Percentiles rank a stretch among this genome's conserved stretches.
phyloP scores from a whole-genome alignment of 2,329 filamentous ascomycete species.

The Periglandula ipomoeae region DNA sequence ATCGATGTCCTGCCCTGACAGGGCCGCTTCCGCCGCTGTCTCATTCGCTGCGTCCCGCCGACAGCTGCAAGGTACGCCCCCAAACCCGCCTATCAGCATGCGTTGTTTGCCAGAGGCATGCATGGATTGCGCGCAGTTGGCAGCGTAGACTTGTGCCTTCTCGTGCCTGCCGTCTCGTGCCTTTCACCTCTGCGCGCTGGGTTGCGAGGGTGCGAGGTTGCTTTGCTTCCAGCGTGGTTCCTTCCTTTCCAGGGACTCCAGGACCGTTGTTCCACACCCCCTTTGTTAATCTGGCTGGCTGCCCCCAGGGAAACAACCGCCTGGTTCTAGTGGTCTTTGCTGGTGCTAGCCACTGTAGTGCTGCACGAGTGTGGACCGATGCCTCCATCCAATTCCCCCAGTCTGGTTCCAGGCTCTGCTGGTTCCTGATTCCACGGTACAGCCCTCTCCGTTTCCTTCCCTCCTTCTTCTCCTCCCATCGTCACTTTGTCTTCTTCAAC shows the following conservation, averaged over 20 bases:
- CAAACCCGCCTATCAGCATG: neutral
- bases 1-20: slow-evolving; percentile 1
- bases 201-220: too few relatives aligned
- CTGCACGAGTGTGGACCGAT: slow-evolving; percentile 2
- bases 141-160: too few relatives aligned
- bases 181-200: too few relatives aligned
- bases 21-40: slow-evolving; percentile 7
- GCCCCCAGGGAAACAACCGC: neutral
- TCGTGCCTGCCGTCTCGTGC: neutral
- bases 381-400: slow-evolving; percentile 3
- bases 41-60: slow-evolving; percentile 10
- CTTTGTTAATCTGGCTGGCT: slow-evolving; percentile 1
- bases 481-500: slow-evolving; percentile 21
- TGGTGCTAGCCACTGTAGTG: neutral
- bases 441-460: slow-evolving; percentile 12
- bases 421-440: slow-evolving; percentile 16
- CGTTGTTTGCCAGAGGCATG: neutral
- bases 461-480: slow-evolving; percentile 21
- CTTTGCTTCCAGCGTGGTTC: neutral
- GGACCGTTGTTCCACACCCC: slow-evolving; percentile 3
- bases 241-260: neutral
- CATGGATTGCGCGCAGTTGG: neutral
- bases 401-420: slow-evolving; percentile 7
- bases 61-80: slow-evolving; percentile 9
- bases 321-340: neutral